These are phyloP conservation scores for Porodaedalea pini DNA, from an alignment of 1,284 basidiomycete genomes.

Conservation along the genomic window DNA sequence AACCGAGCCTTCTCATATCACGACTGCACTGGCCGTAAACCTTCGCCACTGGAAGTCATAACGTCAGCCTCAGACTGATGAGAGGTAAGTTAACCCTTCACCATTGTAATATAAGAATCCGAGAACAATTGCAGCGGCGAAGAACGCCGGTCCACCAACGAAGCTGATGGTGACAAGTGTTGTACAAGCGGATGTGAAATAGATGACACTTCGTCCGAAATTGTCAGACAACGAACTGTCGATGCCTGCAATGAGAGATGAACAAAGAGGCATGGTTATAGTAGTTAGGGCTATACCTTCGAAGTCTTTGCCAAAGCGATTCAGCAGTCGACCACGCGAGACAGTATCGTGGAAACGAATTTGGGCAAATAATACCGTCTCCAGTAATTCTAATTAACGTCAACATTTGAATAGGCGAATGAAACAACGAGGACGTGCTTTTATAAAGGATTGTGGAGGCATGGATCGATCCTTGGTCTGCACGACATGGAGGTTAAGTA, in stretches of 20 bases:
- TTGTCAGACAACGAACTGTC: constrained; percentile 86
- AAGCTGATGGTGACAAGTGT: constrained; percentile 76
- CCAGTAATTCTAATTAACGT: constrained; percentile 56
- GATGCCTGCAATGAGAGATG: constrained; percentile 48
- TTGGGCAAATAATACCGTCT: constrained; percentile 84
- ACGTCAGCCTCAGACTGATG: not conserved
- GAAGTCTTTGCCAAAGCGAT: constrained; percentile 92
- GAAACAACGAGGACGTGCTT: constrained; percentile 40
- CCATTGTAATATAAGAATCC: constrained; percentile 67
- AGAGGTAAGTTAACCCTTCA: constrained; percentile 31
- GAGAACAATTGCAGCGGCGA: constrained; percentile 58
- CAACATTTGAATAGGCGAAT: constrained; percentile 20
- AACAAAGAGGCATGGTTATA: not conserved
- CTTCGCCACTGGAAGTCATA: constrained; percentile 42
- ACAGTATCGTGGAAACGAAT: constrained; percentile 94
- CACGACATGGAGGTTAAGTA: constrained; percentile 4
- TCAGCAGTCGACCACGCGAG: constrained; percentile 80
- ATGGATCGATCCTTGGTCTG: constrained; percentile 65
- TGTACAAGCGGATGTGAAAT: constrained; percentile 52
- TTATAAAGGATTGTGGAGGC: constrained; percentile 72
- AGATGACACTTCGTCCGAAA: constrained; percentile 74
- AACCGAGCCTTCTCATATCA: constrained; percentile 84
- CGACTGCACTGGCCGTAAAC: constrained; percentile 85
- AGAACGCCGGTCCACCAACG: constrained; percentile 77
- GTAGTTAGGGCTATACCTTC: constrained; percentile 52